Evolutionary conservation across 345 rosid genomes (phyloP).

Genomic region (Eucalyptus rudis): DNA sequence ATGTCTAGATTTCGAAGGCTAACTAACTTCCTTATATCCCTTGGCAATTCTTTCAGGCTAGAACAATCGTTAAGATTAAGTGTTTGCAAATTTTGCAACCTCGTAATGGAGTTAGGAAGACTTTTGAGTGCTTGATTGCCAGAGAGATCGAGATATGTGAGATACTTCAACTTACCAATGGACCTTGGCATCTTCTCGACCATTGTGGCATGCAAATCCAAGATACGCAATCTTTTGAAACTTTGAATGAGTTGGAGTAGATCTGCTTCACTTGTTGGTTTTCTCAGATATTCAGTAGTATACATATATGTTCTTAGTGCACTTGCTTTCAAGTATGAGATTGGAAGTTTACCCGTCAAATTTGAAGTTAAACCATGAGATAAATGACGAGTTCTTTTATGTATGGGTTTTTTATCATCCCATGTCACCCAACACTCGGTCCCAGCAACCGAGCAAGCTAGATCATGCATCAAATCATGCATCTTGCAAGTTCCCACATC

Average conservation of each 20-base stretch:
- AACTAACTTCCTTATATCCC: accelerated
- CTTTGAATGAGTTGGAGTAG: accelerated
- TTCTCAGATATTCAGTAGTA: accelerated
- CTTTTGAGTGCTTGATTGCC: accelerated
- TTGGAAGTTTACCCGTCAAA: not conserved
- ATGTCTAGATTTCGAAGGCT: too few species aligned
- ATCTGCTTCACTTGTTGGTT: too few species aligned
- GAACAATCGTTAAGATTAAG: accelerated
- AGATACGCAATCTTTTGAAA: too few species aligned
- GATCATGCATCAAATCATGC: not conserved
- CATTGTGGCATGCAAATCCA: accelerated
- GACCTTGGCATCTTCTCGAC: accelerated
- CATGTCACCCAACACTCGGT: not conserved
- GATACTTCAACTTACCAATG: too few species aligned
- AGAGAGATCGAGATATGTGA: accelerated
- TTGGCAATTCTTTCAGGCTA: accelerated
- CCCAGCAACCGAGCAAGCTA: accelerated
- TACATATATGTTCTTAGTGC: accelerated
- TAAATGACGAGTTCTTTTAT: not conserved
- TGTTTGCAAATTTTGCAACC: accelerated
- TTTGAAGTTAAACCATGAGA: accelerated
- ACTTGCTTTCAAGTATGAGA: not conserved
- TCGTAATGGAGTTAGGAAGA: too few species aligned
- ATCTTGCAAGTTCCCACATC: not conserved
- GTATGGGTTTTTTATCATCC: accelerated